Conservation (phyloP, 345 rosid genomes). For the Lepidium africanum region DNA sequence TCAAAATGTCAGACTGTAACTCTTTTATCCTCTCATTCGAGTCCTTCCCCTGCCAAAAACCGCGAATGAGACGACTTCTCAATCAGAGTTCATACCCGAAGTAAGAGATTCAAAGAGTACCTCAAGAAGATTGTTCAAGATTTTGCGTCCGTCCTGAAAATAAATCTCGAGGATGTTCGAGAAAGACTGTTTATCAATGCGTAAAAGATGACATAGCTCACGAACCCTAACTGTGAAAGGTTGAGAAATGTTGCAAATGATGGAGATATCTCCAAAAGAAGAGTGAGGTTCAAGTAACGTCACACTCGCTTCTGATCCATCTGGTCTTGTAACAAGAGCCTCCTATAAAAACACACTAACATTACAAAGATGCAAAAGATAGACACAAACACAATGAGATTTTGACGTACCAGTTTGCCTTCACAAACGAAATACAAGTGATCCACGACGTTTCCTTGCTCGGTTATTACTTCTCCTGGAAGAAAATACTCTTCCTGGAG, state of each 20-base stretch:
- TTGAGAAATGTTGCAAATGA: constrained; percentile 92
- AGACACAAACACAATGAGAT: background rate
- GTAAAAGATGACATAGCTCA: constrained; percentile 69
- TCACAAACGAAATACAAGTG: constrained; percentile 88
- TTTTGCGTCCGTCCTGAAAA: constrained; percentile 77
- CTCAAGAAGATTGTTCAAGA: constrained; percentile 78
- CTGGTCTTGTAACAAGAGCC: constrained; percentile 49
- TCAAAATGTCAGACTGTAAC: constrained; percentile 69
- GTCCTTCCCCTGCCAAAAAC: constrained; percentile 57
- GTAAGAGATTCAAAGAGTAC: constrained; percentile 27
- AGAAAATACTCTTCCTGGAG: constrained; percentile 97
- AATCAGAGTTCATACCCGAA: background rate
- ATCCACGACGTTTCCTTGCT: constrained; percentile 86
- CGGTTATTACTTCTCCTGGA: constrained; percentile 91
- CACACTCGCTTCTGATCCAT: constrained; percentile 62
- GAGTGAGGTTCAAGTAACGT: constrained; percentile 48
- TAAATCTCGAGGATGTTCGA: constrained; percentile 80
- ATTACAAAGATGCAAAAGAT: background rate
- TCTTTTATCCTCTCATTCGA: constrained; percentile 60
- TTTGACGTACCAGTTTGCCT: constrained; percentile 65
- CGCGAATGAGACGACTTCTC: background rate
- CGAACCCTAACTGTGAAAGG: constrained; percentile 78
- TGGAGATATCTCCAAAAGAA: constrained; percentile 85
- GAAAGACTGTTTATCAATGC: constrained; percentile 84
- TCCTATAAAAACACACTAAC: constrained; percentile 40